Conservation (phyloP, 768 basidiomycete species). For the Psilocybe sp. region DNA sequence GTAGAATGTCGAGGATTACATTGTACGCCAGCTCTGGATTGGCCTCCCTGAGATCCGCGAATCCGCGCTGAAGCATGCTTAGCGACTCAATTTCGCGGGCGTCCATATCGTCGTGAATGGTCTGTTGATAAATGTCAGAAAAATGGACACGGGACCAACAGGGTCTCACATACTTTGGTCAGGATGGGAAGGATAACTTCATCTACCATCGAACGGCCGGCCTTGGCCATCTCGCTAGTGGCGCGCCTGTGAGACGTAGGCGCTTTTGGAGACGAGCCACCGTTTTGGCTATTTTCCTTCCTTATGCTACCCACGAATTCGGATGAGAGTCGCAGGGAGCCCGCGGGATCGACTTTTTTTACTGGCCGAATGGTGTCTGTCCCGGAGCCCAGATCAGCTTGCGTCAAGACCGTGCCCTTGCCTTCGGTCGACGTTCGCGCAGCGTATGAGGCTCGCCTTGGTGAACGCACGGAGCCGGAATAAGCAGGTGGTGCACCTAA, state of each 20-base stretch:
- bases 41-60: slow-evolving; percentile 77
- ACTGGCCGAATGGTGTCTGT: slow-evolving; percentile 90
- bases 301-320: slow-evolving; percentile 79
- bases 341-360: slow-evolving; percentile 83
- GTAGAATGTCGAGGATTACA: slow-evolving; percentile 83
- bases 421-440: slow-evolving; percentile 62
- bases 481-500: slow-evolving; percentile 72
- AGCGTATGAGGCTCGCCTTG: slow-evolving; percentile 75
- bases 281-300: slow-evolving; percentile 47
- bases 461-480: slow-evolving; percentile 59
- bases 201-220: slow-evolving; percentile 70
- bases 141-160: background rate
- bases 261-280: slow-evolving; percentile 44
- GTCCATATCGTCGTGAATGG: slow-evolving; percentile 81
- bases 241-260: slow-evolving; percentile 43
- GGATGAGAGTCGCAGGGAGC: slow-evolving; percentile 72
- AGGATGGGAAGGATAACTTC: slow-evolving; percentile 83
- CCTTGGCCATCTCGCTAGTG: slow-evolving; percentile 57
- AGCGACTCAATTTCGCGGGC: slow-evolving; percentile 86
- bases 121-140: slow-evolving; percentile 36
- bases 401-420: slow-evolving; percentile 70
- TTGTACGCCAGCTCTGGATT: slow-evolving; percentile 87
- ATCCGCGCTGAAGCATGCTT: slow-evolving; percentile 87
- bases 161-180: slow-evolving; percentile 51
- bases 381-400: slow-evolving; percentile 84